phyloP scores from a whole-genome alignment of 148 eudicot species.

The Rhododendron williamsianum region DNA sequence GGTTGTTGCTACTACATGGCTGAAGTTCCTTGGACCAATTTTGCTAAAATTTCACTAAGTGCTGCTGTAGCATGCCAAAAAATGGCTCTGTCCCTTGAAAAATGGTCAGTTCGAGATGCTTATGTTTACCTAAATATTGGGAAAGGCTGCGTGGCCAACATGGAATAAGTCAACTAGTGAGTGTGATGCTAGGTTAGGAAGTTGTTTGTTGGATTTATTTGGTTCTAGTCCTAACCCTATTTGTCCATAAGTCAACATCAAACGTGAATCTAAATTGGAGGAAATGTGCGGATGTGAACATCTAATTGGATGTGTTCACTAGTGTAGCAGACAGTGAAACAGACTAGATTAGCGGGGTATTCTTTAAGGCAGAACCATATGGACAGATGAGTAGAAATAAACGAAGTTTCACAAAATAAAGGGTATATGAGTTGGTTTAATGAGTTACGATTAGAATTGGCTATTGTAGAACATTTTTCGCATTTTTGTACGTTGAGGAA shows the following conservation, averaged over 20 bases:
- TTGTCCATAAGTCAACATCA: not conserved
- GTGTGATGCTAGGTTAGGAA: not conserved
- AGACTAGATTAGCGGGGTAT: not conserved
- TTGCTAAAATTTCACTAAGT: not conserved
- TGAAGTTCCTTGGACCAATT: not conserved
- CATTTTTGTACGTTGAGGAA: not conserved
- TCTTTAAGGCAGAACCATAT: not conserved
- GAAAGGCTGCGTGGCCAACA: not conserved
- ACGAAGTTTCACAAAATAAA: not conserved
- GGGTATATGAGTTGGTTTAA: not conserved
- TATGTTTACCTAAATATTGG: not conserved
- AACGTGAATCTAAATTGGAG: not conserved
- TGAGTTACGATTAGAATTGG: not conserved
- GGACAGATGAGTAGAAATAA: not conserved
- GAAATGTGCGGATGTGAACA: not conserved
- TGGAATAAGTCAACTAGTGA: too few relatives aligned
- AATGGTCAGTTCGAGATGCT: not conserved
- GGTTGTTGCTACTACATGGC: not conserved
- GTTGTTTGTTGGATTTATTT: not conserved
- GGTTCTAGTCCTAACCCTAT: not conserved
- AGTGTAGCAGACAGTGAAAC: not conserved
- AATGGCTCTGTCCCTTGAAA: not conserved
- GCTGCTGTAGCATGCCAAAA: not conserved
- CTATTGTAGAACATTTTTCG: not conserved
- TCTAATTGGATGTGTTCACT: not conserved